Evolutionary conservation across 1,139 yeast genomes (phyloP).

Genomic region (Eremothecium gossypii): DNA sequence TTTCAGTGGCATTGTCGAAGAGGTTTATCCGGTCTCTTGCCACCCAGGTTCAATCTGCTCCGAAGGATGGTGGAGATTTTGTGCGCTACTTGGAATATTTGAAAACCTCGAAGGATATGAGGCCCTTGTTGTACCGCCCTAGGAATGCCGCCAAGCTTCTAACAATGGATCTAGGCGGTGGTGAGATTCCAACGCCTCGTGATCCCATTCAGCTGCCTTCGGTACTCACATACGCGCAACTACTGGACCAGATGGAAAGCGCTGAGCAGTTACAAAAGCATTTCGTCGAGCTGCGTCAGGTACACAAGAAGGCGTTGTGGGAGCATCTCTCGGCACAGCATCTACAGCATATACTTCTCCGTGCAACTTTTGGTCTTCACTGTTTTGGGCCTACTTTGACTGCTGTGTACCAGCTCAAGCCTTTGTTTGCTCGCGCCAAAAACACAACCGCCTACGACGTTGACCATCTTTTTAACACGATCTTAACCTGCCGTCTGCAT

Average conservation of each 20-base stretch:
- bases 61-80: too few relatives aligned
- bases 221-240: constrained; percentile 26
- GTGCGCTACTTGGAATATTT: constrained; percentile 1
- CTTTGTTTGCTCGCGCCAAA: constrained; percentile 14
- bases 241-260: constrained; percentile 28
- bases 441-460: constrained; percentile 18
- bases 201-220: constrained; percentile 33
- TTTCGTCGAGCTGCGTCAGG: constrained; percentile 25
- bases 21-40: too few relatives aligned
- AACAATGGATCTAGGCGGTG: constrained; percentile 43
- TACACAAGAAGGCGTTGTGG: constrained; percentile 21
- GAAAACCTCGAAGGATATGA: constrained; percentile 16
- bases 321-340: constrained; percentile 26
- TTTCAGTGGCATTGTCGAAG: too few relatives aligned
- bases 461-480: constrained; percentile 23
- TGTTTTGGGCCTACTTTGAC: constrained; percentile 18
- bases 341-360: constrained; percentile 27
- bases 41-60: too few relatives aligned
- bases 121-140: constrained; percentile 37
- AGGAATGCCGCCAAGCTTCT: constrained; percentile 41
- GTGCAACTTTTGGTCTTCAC: constrained; percentile 22
- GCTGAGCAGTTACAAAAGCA: constrained; percentile 31
- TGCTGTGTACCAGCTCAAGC: constrained; percentile 13
- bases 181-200: constrained; percentile 35
- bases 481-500: constrained; percentile 23